phyloP scores from a whole-genome alignment of 2,329 filamentous ascomycete species.

The Calonectria ilicicola region DNA sequence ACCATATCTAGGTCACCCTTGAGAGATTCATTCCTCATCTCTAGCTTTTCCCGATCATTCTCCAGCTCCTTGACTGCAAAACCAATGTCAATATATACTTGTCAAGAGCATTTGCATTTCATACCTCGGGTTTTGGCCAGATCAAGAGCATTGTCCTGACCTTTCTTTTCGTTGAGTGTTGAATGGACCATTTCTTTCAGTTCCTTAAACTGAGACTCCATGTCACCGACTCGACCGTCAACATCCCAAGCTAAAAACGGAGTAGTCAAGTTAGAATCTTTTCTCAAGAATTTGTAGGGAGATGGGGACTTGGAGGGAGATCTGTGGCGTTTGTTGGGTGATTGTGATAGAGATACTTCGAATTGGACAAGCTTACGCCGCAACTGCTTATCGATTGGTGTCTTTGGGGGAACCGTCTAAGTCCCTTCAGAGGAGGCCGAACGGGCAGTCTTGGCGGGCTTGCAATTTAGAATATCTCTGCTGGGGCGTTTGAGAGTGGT shows the following conservation, averaged over 20 bases:
- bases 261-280: slow-evolving; percentile 76
- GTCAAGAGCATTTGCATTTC: slow-evolving; percentile 39
- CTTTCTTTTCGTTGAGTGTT: slow-evolving; percentile 75
- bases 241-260: slow-evolving; percentile 82
- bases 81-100: neutral
- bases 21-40: slow-evolving; percentile 61
- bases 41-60: slow-evolving; percentile 58
- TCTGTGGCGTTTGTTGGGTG: slow-evolving; percentile 47
- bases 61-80: slow-evolving; percentile 62
- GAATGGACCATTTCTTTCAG: slow-evolving; percentile 80
- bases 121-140: slow-evolving; percentile 81
- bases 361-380: slow-evolving; percentile 48
- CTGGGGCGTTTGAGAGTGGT: slow-evolving; percentile 43
- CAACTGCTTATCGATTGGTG: slow-evolving; percentile 46
- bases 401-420: slow-evolving; percentile 50
- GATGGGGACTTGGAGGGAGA: slow-evolving; percentile 57
- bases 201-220: slow-evolving; percentile 79
- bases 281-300: slow-evolving; percentile 68
- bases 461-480: slow-evolving; percentile 36
- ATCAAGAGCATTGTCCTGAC: slow-evolving; percentile 79
- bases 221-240: slow-evolving; percentile 78
- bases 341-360: slow-evolving; percentile 46
- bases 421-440: slow-evolving; percentile 37
- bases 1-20: slow-evolving; percentile 71
- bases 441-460: slow-evolving; percentile 22